Evolutionary conservation across 164 flowering plant species (phyloP), one percentile per base, ranked within the genome.

Genomic region (Paratinospora sagittata): DNA sequence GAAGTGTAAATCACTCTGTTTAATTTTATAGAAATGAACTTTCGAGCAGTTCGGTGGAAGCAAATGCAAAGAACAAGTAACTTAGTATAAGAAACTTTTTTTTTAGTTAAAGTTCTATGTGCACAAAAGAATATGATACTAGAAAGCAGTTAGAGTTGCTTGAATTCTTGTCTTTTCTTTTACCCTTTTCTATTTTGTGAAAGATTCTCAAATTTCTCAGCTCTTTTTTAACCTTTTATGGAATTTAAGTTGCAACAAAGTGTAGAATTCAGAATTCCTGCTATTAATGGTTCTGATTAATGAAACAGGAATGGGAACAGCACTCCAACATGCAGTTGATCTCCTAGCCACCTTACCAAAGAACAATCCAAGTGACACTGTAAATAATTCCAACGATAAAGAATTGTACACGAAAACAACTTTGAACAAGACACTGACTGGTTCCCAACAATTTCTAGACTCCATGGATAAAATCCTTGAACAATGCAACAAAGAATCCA

Each of bases 251-350:
- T 43, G 9, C 13, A 11, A 43, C 58, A 52, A 13, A 11, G 14
- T 13, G 16, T 52, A 52, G 58, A 16, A 21, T 52, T 52, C n/a
- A 19, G 10, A 55, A 9, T 3, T 19, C 61, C 21, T n/a, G 61
- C 17, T 55, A 19, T n/a, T n/a, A n/a, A 55, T 55, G 61, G 21
- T n/a, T 14, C 21, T n/a, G 61, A 55, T 55, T 55, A 6, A 43
- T 43, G 61, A 55, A 30, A 55, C 88, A 89, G 93, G 89, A 64
- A 89, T 87, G 93, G 89, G 85, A 74, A 85, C 88, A 65, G 68
- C 83, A 78, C 60, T 85, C 74, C 83, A 85, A 65, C 74, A 74
- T 66, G 69, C 78, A 12, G 71, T 83, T 63, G 74, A 83, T 78
- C 80, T 63, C 30, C 58, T 81, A 76, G 75, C 74, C 36, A 33